Base-by-base conservation (phyloP, 2,329 filamentous ascomycete genomes). In the Beauveria caledonica region DNA sequence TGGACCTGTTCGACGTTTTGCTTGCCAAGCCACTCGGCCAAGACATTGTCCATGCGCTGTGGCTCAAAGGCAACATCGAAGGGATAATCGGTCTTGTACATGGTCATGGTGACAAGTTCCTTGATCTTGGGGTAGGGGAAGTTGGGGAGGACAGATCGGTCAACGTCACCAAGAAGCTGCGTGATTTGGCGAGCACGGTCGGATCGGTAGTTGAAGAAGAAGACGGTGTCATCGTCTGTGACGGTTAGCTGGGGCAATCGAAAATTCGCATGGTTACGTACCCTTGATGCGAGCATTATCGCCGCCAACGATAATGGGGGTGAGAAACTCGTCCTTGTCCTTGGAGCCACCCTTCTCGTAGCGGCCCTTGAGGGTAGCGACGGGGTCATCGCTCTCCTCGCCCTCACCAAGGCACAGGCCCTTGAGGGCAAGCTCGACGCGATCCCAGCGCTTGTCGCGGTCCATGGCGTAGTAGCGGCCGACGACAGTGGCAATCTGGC, bases 181-280 rank as follows among this genome's bases (percentile, higher is more conserved):
- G 92, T 96, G 73, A 99, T 89, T 76, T 99, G 94, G 68, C 94
- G 90, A 58, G 93, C 93, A 74, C 94, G 92, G 74, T 99, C 94
- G 61, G 94, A 97, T 71, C 94, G 91, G 83, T 99, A 99, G 86
- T 99, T 99, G 89, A 99, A 99, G 86, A 97, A 97, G 85, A 97
- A 97, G 69, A 97, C 84, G 58, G 91, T 93, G 72, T 99, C 94
- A 66, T 89, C 83, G 71, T 97, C 92, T 92, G 65, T 13, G 21
- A 27, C 10, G 36, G 33, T 63, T 53, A 58, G 60, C 15, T 17
- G 25, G 44, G 5, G 13, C 9, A 0, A 45, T 33, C 15, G 0
- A 48, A 11, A 33, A 13, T 1, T 21, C 1, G 36, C 13, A 7
- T 11, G 2, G 8, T 7, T 15, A 40, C 78, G 67, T 76, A 89